Conservation (phyloP, 352 stramenopile species). For the Blastocystis sp. region DNA sequence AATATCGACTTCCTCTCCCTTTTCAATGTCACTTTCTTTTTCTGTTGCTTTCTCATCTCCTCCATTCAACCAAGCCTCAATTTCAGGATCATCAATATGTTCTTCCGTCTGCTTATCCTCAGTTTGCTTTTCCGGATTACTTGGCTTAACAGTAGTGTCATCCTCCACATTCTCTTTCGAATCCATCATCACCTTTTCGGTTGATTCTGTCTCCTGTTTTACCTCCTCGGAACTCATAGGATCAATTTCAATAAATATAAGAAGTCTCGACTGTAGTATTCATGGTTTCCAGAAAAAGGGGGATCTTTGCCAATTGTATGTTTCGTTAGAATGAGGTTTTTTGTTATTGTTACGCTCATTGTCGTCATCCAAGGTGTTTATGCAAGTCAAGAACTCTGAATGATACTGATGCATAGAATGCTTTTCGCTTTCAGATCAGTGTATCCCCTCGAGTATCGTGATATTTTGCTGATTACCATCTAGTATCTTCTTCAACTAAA, state of each 20-base stretch:
- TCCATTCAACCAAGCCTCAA: constrained; percentile 8
- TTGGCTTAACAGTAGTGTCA: not conserved
- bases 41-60: not conserved
- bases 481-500: not conserved
- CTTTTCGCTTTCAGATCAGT: not conserved
- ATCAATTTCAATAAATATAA: not conserved
- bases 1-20: not conserved
- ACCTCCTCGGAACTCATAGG: not conserved
- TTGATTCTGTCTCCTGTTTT: not conserved
- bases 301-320: not conserved
- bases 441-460: not conserved
- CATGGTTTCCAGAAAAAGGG: too few relatives aligned
- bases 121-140: not conserved
- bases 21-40: not conserved
- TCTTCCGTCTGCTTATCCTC: not conserved
- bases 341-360: not conserved
- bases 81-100: constrained; percentile 17
- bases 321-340: constrained; percentile 35
- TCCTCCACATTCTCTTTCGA: not conserved
- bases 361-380: not conserved
- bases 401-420: constrained; percentile 1
- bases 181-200: not conserved
- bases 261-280: too few relatives aligned
- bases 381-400: not conserved
- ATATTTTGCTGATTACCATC: not conserved